Conservation (phyloP, 805 yeast genomes). For the Candida mattraensis region DNA sequence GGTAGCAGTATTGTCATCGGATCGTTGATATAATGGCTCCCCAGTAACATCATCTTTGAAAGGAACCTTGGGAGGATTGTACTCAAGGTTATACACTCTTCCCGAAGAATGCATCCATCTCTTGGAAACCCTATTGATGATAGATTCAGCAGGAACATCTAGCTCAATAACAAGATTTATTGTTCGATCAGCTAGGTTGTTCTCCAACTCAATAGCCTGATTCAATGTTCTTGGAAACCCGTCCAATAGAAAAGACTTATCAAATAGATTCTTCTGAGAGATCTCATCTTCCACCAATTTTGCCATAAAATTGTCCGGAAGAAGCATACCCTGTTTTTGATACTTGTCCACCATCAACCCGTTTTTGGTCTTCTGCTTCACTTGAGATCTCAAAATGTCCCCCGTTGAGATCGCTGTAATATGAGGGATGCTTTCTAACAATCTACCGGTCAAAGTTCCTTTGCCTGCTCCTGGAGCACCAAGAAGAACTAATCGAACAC, state of each 20-base stretch:
- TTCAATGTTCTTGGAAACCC: slow-evolving; percentile 84
- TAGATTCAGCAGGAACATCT: slow-evolving; percentile 82
- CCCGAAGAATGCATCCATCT: slow-evolving; percentile 91
- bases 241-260: slow-evolving; percentile 71
- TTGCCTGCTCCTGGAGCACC: slow-evolving; percentile 98
- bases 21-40: slow-evolving; percentile 74
- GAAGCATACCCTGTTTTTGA: slow-evolving; percentile 62
- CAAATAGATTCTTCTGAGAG: slow-evolving; percentile 41
- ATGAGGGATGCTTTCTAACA: slow-evolving; percentile 52
- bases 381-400: slow-evolving; percentile 72
- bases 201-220: slow-evolving; percentile 67
- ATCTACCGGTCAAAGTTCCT: slow-evolving; percentile 78
- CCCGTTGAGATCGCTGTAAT: slow-evolving; percentile 77
- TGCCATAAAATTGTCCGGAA: slow-evolving; percentile 74
- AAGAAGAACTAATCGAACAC: slow-evolving; percentile 67
- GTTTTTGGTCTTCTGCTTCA: slow-evolving; percentile 49
- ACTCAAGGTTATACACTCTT: slow-evolving; percentile 78
- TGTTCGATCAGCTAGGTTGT: slow-evolving; percentile 36
- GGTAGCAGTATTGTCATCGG: slow-evolving; percentile 78
- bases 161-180: slow-evolving; percentile 82
- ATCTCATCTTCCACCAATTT: slow-evolving; percentile 55
- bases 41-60: slow-evolving; percentile 89
- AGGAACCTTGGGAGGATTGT: slow-evolving; percentile 83
- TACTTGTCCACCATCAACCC: slow-evolving; percentile 57
- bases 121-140: slow-evolving; percentile 76